phyloP scores from a whole-genome alignment of 1,284 basidiomycete species.

The Heterobasidion irregulare region DNA sequence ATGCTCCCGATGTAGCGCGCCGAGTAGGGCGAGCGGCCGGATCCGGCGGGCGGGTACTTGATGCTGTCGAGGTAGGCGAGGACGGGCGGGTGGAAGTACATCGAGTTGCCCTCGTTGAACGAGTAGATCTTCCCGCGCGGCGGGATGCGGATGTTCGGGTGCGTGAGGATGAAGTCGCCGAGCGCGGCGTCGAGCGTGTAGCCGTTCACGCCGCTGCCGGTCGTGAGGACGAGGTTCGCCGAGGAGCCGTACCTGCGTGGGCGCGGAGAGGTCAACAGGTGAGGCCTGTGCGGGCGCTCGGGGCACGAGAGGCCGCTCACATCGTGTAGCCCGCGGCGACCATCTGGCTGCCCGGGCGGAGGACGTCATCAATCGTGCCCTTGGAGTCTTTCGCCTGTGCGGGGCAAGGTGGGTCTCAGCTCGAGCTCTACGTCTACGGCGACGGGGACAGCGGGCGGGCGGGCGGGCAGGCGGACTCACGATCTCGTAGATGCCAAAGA shows the following conservation, averaged over 20 bases:
- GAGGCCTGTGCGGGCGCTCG: neutral
- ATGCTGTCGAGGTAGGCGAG: constrained; percentile 88
- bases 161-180: constrained; percentile 98
- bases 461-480: constrained; percentile 34
- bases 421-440: neutral
- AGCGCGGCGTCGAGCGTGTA: constrained; percentile 95
- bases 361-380: constrained; percentile 80
- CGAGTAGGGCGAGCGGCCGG: constrained; percentile 78
- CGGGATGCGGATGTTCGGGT: constrained; percentile 95
- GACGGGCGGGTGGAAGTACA: constrained; percentile 89
- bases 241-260: constrained; percentile 99
- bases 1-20: constrained; percentile 98
- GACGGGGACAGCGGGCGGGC: too few species aligned
- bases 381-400: constrained; percentile 64
- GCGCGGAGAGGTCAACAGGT: too few species aligned
- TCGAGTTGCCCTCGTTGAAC: constrained; percentile 97
- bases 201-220: constrained; percentile 94
- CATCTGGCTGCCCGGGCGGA: constrained; percentile 94
- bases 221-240: constrained; percentile 94
- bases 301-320: constrained; percentile 35
- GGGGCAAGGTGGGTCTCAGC: neutral
- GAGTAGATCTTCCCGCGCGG: constrained; percentile 98
- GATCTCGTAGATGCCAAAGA: constrained; percentile 96
- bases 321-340: constrained; percentile 97
- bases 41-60: constrained; percentile 79